Evolutionary conservation across 306 rosid genomes (phyloP).

Genomic region (Rosa chinensis): DNA sequence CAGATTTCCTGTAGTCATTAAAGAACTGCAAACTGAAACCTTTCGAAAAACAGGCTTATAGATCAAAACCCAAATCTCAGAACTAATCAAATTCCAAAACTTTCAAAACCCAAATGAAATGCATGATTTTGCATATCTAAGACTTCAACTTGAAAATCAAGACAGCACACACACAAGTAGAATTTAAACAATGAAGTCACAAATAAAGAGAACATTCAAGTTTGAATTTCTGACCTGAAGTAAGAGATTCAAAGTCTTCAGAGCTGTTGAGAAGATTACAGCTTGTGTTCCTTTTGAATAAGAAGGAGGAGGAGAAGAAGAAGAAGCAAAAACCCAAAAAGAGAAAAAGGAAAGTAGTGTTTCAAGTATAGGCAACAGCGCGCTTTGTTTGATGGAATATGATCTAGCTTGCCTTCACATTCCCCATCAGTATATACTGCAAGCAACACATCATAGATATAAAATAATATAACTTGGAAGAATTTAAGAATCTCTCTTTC

Average conservation of each 20-base stretch:
- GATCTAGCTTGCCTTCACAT: conserved; percentile 55
- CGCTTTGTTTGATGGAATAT: conserved; percentile 34
- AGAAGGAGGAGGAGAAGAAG: neutral
- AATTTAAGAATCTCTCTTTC: conserved; percentile 52
- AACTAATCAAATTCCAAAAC: neutral
- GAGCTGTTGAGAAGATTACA: conserved; percentile 4
- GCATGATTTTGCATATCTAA: conserved; percentile 7
- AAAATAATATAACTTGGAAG: conserved; percentile 23
- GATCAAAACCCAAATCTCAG: neutral
- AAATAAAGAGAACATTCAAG: neutral
- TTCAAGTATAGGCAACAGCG: conserved; percentile 16
- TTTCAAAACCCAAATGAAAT: neutral
- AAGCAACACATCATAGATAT: conserved; percentile 30
- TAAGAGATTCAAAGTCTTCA: conserved; percentile 11
- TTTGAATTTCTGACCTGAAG: conserved; percentile 11
- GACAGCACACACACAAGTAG: neutral
- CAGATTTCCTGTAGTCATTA: neutral
- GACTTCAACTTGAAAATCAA: neutral
- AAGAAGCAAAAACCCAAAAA: neutral
- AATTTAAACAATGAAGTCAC: neutral
- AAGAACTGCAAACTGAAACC: conserved; percentile 8
- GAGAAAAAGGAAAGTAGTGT: conserved; percentile 4
- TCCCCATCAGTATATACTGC: conserved; percentile 61
- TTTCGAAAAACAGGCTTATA: neutral
- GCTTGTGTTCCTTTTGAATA: conserved; percentile 13